Percentiles rank a stretch among this genome's conserved stretches.
Conservation (phyloP, 129 eudicot genomes). For the Saussurea involucrata region DNA sequence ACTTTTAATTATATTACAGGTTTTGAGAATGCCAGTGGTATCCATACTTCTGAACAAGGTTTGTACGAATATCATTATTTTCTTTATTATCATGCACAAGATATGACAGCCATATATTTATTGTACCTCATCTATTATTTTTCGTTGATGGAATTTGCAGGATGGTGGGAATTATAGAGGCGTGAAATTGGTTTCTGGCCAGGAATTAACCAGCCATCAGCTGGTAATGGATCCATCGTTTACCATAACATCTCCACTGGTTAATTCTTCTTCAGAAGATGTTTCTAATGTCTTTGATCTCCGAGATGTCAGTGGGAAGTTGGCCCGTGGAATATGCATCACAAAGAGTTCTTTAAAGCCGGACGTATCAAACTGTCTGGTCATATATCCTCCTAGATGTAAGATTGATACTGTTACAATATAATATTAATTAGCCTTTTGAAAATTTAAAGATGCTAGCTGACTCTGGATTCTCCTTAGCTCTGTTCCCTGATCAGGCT, state of each 20-base stretch:
- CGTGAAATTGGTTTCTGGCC: conserved; percentile 81
- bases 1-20: conserved; percentile 41
- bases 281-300: conserved; percentile 22
- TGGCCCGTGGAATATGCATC: conserved; percentile 89
- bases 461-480: conserved; percentile 39
- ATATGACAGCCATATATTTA: background rate
- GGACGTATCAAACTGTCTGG: conserved; percentile 63
- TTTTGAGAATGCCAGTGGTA: conserved; percentile 73
- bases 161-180: conserved; percentile 60
- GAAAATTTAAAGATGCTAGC: background rate
- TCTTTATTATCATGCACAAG: background rate
- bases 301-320: conserved; percentile 38
- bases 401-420: conserved; percentile 19
- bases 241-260: conserved; percentile 31
- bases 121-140: conserved; percentile 1
- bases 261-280: conserved; percentile 32
- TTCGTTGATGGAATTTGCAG: conserved; percentile 31
- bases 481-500: conserved; percentile 79
- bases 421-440: background rate
- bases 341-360: conserved; percentile 54
- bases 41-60: conserved; percentile 74
- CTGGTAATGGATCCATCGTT: conserved; percentile 69
- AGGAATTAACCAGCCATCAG: conserved; percentile 73
- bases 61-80: background rate
- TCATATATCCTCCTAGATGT: conserved; percentile 90